These are phyloP conservation scores for Quercus robur DNA, from an alignment of 306 rosid genomes.

Conservation along the genomic window DNA sequence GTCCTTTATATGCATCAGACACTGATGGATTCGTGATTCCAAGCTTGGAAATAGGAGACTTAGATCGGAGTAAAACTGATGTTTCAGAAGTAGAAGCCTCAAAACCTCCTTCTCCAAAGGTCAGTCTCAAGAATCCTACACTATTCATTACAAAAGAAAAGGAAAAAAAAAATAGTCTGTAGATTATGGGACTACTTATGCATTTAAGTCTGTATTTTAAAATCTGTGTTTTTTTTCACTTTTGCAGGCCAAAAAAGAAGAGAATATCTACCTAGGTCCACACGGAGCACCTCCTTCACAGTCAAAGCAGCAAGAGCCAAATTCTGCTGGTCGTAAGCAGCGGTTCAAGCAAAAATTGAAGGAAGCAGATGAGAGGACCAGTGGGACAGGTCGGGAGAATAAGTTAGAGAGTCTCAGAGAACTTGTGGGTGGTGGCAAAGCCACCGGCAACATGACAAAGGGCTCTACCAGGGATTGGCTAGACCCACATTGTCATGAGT, in stretches of 20 bases:
- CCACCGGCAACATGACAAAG: too few relatives aligned
- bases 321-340: slow-evolving; percentile 60
- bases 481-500: too few relatives aligned
- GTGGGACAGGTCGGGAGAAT: slow-evolving; percentile 34
- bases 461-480: too few relatives aligned
- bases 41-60: slow-evolving; percentile 71
- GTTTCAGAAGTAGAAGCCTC: slow-evolving; percentile 48
- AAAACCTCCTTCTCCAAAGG: slow-evolving; percentile 26
- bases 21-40: slow-evolving; percentile 95
- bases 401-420: too few relatives aligned
- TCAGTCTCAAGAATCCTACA: too few relatives aligned
- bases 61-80: slow-evolving; percentile 6
- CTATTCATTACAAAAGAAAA: too few relatives aligned
- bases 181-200: too few relatives aligned
- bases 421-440: too few relatives aligned
- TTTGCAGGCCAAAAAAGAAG: slow-evolving; percentile 63
- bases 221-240: slow-evolving; percentile 3
- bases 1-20: slow-evolving; percentile 42
- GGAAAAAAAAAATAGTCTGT: too few relatives aligned
- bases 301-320: slow-evolving; percentile 66
- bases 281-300: slow-evolving; percentile 33
- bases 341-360: slow-evolving; percentile 75
- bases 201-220: background rate
- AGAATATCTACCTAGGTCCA: slow-evolving; percentile 65
- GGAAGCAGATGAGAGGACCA: slow-evolving; percentile 72